phyloP scores from a whole-genome alignment of 169 alveolate genomes.

The Plasmodium vinckei region DNA sequence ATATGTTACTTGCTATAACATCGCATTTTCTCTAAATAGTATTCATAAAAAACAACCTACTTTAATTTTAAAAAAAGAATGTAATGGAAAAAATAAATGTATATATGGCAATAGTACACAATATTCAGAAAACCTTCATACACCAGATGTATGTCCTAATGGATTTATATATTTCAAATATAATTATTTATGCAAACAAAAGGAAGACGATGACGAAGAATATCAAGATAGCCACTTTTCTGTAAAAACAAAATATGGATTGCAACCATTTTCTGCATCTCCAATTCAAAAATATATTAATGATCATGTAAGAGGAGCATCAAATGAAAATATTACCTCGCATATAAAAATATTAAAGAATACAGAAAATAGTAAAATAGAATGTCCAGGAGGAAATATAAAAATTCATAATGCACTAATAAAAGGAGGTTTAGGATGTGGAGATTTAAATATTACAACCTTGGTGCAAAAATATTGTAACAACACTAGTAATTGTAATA shows the following conservation, averaged over 20 bases:
- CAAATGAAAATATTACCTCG: neutral
- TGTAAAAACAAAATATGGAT: neutral
- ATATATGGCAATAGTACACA: constrained; percentile 17
- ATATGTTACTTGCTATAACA: constrained; percentile 14
- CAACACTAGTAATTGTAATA: constrained; percentile 22
- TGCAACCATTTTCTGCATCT: neutral
- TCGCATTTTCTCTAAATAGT: constrained; percentile 6
- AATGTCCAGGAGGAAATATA: constrained; percentile 46
- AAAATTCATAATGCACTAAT: constrained; percentile 12
- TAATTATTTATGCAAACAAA: constrained; percentile 19
- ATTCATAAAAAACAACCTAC: constrained; percentile 21
- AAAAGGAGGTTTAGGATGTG: constrained; percentile 46
- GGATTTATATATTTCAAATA: constrained; percentile 11
- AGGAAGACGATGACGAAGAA: neutral
- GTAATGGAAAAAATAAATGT: constrained; percentile 27
- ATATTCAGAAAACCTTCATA: neutral
- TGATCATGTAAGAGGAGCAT: neutral
- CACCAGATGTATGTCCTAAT: constrained; percentile 1
- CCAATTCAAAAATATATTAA: neutral
- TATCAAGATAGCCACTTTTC: neutral
- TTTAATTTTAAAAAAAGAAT: constrained; percentile 1
- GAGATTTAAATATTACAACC: constrained; percentile 16
- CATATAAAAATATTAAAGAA: neutral
- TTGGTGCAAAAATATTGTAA: constrained; percentile 46
- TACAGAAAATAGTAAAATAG: constrained; percentile 32